These are phyloP conservation scores for Sclerotinia spermophila DNA, from an alignment of 2,329 filamentous ascomycete genomes.

Conservation along the genomic window DNA sequence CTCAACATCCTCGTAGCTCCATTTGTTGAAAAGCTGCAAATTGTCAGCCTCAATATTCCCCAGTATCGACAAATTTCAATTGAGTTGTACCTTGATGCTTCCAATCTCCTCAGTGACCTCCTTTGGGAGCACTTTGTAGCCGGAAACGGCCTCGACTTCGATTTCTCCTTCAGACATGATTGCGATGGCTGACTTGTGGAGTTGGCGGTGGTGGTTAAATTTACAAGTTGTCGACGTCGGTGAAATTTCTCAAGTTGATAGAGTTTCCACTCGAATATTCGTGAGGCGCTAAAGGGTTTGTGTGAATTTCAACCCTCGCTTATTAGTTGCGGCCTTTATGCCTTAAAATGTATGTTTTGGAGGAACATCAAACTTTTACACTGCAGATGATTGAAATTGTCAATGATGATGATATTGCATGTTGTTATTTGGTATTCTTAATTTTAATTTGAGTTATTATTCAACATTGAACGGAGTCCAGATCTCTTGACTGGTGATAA, in stretches of 20 bases:
- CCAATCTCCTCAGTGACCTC: slow-evolving; percentile 86
- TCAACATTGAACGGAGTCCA: background rate
- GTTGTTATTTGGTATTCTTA: background rate
- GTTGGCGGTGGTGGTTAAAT: slow-evolving; percentile 21
- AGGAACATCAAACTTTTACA: background rate
- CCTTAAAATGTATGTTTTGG: background rate
- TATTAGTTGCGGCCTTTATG: slow-evolving; percentile 10
- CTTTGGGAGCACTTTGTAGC: slow-evolving; percentile 84
- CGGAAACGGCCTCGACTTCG: slow-evolving; percentile 76
- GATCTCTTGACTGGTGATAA: background rate
- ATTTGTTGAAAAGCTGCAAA: slow-evolving; percentile 81
- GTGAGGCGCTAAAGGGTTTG: slow-evolving; percentile 19
- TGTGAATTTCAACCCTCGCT: slow-evolving; percentile 16
- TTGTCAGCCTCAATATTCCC: slow-evolving; percentile 17
- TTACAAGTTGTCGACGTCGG: slow-evolving; percentile 21
- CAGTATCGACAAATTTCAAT: slow-evolving; percentile 16
- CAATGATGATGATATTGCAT: background rate
- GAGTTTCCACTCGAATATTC: slow-evolving; percentile 15
- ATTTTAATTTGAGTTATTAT: background rate
- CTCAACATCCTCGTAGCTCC: slow-evolving; percentile 98
- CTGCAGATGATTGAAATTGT: background rate
- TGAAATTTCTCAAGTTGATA: slow-evolving; percentile 15
- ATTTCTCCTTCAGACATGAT: slow-evolving; percentile 94
- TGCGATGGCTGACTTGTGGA: slow-evolving; percentile 19
- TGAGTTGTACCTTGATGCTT: slow-evolving; percentile 70